A percentile compares a stretch with the other conserved stretches of the same genome.
Evolutionary conservation across 140 eudicot genomes (phyloP).

Genomic region (Flaveria floridana): DNA sequence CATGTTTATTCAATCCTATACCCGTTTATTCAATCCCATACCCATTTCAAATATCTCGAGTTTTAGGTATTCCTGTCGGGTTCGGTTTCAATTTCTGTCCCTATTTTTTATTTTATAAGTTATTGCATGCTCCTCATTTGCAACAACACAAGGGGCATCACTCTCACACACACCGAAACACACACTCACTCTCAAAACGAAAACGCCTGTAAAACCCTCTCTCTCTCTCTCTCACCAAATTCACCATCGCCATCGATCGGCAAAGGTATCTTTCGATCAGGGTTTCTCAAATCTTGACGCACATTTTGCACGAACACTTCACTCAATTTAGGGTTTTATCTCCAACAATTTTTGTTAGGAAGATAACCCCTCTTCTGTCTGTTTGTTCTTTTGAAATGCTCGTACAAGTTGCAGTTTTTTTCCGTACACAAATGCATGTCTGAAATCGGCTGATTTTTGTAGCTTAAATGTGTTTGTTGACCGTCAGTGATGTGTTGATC

Average conservation of each 20-base stretch:
- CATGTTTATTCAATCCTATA: no score
- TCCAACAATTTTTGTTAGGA: not conserved
- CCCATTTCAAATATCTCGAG: no score
- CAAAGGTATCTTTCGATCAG: conserved; percentile 15
- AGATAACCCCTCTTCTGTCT: not conserved
- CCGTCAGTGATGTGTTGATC: not conserved
- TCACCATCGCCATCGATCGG: conserved; percentile 34
- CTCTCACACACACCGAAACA: not conserved
- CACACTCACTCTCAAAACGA: conserved; percentile 7
- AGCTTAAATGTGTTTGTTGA: conserved; percentile 20
- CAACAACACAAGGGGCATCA: conserved; percentile 7
- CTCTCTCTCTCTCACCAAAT: conserved; percentile 24
- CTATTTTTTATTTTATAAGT: not conserved
- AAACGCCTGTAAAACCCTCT: conserved; percentile 29
- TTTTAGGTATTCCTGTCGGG: no score
- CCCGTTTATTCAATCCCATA: no score
- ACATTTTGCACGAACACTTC: conserved; percentile 29
- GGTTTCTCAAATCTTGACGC: not conserved
- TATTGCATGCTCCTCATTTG: not conserved
- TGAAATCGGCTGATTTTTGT: conserved; percentile 18
- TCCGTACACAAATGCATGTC: conserved; percentile 30
- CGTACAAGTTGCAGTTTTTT: not conserved
- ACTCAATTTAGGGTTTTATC: conserved; percentile 26
- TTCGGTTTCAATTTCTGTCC: no score
- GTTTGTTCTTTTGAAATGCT: not conserved